Evolutionary conservation across 2,329 filamentous ascomycete species (phyloP).

Genomic region (Dothistroma pini): DNA sequence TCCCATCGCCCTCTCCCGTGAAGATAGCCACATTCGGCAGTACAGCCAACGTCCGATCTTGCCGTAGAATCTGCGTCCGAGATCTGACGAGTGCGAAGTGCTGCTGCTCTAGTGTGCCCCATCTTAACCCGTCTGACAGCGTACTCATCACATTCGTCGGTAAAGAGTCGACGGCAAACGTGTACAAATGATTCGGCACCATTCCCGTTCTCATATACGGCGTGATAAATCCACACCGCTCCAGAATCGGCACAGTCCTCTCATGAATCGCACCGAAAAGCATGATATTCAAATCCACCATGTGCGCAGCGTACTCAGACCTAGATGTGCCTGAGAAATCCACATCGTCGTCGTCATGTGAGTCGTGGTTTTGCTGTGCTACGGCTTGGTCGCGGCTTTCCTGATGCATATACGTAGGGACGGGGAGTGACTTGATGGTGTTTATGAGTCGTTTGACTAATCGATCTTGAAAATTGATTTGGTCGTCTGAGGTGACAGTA

Average conservation of each 20-base stretch:
- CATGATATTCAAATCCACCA: slow-evolving; percentile 20
- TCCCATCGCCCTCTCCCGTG: slow-evolving; percentile 36
- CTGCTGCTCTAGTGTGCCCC: slow-evolving; percentile 50
- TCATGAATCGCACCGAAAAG: slow-evolving; percentile 34
- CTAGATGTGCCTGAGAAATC: slow-evolving; percentile 19
- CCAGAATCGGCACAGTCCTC: slow-evolving; percentile 22
- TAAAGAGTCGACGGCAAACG: slow-evolving; percentile 23
- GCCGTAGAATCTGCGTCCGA: slow-evolving; percentile 55
- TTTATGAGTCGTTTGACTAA: slow-evolving; percentile 19
- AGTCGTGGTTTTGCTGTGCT: neutral
- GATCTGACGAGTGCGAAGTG: slow-evolving; percentile 57
- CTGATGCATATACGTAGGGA: slow-evolving; percentile 16
- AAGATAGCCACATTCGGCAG: slow-evolving; percentile 39
- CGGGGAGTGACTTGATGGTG: slow-evolving; percentile 9
- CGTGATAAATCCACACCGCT: slow-evolving; percentile 22
- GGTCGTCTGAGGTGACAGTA: neutral
- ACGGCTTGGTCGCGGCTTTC: slow-evolving; percentile 3
- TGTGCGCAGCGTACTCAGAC: slow-evolving; percentile 23
- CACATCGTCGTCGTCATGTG: neutral
- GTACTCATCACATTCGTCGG: neutral
- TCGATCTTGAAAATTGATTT: slow-evolving; percentile 1
- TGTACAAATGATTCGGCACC: slow-evolving; percentile 27
- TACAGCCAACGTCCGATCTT: slow-evolving; percentile 44
- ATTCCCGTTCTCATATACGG: slow-evolving; percentile 15
- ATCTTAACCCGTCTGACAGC: slow-evolving; percentile 51